A percentile compares a stretch with the other conserved stretches of the same genome.
phyloP scores from a whole-genome alignment of 345 rosid species.

The Salix suchowensis region DNA sequence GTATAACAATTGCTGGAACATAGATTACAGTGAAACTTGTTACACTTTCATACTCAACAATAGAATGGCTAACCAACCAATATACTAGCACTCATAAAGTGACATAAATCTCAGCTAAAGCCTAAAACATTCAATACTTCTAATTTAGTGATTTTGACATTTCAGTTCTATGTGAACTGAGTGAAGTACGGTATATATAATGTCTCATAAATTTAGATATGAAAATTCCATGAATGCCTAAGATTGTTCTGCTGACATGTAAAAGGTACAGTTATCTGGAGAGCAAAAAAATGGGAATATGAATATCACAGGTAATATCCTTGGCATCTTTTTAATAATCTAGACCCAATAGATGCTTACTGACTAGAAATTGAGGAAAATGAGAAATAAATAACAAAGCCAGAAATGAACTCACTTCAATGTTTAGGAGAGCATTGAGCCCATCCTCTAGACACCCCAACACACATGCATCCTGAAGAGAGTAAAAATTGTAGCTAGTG shows the following conservation, averaged over 20 bases:
- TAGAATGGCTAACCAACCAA: not conserved
- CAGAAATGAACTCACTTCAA: slow-evolving; percentile 69
- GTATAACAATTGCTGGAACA: not conserved
- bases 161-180: not conserved
- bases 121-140: not conserved
- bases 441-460: slow-evolving; percentile 87
- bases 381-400: not conserved
- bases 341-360: not conserved
- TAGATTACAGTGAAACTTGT: not conserved
- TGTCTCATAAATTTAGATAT: not conserved
- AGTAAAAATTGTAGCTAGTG: slow-evolving; percentile 13
- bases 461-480: slow-evolving; percentile 57
- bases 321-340: not conserved
- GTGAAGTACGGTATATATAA: not conserved
- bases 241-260: not conserved
- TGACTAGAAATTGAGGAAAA: not conserved
- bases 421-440: slow-evolving; percentile 81
- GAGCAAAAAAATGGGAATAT: not conserved
- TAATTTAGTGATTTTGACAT: not conserved
- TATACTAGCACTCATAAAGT: not conserved
- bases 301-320: not conserved
- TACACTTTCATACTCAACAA: not conserved
- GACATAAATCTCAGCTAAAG: not conserved
- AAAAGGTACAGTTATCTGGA: not conserved
- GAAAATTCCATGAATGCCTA: not conserved